These are phyloP conservation scores for Bretschneidera sinensis DNA, from an alignment of 345 rosid species.

Conservation along the genomic window DNA sequence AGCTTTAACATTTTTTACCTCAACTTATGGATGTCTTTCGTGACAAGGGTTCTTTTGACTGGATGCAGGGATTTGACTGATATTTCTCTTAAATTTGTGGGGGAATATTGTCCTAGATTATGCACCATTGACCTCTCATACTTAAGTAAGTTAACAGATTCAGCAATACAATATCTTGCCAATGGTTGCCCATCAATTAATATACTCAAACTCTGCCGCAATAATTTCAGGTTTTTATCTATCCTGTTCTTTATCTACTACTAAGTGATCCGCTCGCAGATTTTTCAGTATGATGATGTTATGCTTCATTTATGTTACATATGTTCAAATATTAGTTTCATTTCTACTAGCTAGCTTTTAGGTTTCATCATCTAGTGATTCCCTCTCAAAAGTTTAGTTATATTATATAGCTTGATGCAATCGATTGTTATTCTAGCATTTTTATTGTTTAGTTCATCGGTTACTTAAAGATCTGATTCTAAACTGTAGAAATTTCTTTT, in stretches of 20 bases:
- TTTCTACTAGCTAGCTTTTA: neutral
- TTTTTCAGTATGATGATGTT: too few relatives aligned
- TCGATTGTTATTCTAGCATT: neutral
- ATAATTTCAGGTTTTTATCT: constrained; percentile 26
- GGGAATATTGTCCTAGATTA: constrained; percentile 25
- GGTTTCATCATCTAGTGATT: neutral
- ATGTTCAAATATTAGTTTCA: neutral
- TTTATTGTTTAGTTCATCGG: neutral
- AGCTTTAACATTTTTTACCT: neutral
- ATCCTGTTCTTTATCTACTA: neutral
- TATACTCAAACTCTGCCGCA: constrained; percentile 29
- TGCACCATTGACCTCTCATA: constrained; percentile 40
- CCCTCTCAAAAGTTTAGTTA: neutral
- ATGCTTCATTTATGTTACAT: too few relatives aligned
- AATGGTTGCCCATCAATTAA: constrained; percentile 36
- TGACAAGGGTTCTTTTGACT: constrained; percentile 16
- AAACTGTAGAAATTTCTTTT: constrained; percentile 8
- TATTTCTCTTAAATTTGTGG: constrained; percentile 25
- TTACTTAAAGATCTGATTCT: neutral
- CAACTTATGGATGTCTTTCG: neutral
- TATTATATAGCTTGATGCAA: neutral
- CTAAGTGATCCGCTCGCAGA: too few relatives aligned
- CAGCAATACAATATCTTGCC: constrained; percentile 31
- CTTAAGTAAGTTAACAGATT: constrained; percentile 33
- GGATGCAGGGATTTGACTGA: constrained; percentile 44